Conservation (phyloP, 441 rosid genomes). For the Mallotus japonicus region DNA sequence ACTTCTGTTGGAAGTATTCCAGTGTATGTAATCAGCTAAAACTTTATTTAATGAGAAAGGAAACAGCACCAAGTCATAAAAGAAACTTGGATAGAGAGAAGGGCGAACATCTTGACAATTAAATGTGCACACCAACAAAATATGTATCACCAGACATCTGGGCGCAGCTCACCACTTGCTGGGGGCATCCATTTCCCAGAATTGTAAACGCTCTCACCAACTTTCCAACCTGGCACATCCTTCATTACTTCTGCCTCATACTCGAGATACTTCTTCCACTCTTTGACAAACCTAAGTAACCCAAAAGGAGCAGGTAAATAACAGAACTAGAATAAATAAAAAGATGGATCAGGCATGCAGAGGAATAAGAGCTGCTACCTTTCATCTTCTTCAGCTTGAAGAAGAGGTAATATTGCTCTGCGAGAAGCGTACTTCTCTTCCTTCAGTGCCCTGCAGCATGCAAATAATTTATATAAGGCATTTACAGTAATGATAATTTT, state of each 20-base stretch:
- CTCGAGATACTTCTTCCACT: conserved; percentile 95
- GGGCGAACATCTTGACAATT: conserved; percentile 6
- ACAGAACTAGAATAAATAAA: neutral
- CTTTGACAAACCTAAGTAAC: conserved; percentile 67
- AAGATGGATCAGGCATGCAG: neutral
- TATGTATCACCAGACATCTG: conserved; percentile 81
- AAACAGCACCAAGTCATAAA: conserved; percentile 13
- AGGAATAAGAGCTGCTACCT: conserved; percentile 40
- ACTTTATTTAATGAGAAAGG: conserved; percentile 20
- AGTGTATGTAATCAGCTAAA: conserved; percentile 1
- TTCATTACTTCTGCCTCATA: conserved; percentile 98
- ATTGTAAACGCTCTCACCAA: conserved; percentile 88
- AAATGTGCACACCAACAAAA: conserved; percentile 8
- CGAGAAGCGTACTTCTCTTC: conserved; percentile 95
- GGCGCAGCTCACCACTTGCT: conserved; percentile 92
- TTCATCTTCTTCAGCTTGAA: conserved; percentile 99
- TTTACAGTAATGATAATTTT: neutral
- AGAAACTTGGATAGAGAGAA: conserved; percentile 25
- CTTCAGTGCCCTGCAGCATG: conserved; percentile 66
- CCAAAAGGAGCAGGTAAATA: neutral
- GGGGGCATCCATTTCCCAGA: conserved; percentile 99
- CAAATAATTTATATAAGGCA: conserved; percentile 5
- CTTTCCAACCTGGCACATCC: conserved; percentile 98
- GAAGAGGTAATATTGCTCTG: conserved; percentile 74
- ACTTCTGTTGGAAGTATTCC: neutral